Evolutionary conservation across 176 grass and related monocot genomes (phyloP), one percentile per base, ranked within the genome.

Genomic region (Zizania latifolia): DNA sequence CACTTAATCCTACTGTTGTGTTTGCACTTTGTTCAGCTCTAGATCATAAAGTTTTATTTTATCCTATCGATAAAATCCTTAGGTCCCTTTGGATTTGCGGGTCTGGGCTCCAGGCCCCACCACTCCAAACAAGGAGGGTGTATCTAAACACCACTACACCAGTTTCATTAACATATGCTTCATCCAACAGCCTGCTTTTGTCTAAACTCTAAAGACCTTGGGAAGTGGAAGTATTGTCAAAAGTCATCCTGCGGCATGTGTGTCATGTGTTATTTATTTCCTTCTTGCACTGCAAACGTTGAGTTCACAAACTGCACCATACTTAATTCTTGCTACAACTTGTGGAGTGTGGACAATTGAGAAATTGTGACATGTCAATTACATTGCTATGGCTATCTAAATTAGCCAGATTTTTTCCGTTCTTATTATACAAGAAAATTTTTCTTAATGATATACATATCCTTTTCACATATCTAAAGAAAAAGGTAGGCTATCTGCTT

Each of bases 101-200:
- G 26, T 15, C n/a, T 76, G 8, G 33, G 23, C 28, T 6, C 22
- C 29, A 22, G 48, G 19, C 46, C 44, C 44, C 5, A 6, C 31
- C 8, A 1, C 45, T 76, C 68, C 34, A 33, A 61, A 44, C 19
- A 55, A 32, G 10, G 9, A 45, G 24, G 12, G 5, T 85, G 36
- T 76, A 26, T 62, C 9, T 70, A 45, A 41, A 86, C 45, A 60
- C 15, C 10, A 75, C 14, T 45, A 86, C 45, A 60, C 15, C 10
- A 75, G 19, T 45, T 85, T 27, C 15, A 70, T 23, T 16, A 58
- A 15, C 24, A 54, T 27, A 6, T 3, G 55, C 2, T 39, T 58
- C 24, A 13, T 80, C 44, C 13, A 70, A 33, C 33, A 56, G 10
- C 33, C 34, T 35, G 19, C n/a, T n/a, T n/a, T n/a, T n/a, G n/a